These are phyloP conservation scores for Pseudonitzschia pungens DNA, from an alignment of 108 stramenopile genomes.

Conservation along the genomic window DNA sequence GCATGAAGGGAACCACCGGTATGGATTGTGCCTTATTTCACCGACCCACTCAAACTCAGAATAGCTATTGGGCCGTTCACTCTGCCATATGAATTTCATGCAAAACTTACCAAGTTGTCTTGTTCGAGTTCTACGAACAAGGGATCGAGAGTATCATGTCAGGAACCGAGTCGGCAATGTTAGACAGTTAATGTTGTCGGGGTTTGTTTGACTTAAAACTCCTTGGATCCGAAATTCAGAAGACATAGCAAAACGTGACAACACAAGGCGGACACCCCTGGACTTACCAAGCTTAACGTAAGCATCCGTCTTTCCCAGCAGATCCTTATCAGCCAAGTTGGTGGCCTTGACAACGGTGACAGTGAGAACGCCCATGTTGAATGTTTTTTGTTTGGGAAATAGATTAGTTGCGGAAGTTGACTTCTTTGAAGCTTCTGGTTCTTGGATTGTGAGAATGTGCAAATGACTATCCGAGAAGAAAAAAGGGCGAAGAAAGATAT, in stretches of 20 bases:
- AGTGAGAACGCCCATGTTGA: slow-evolving; percentile 40
- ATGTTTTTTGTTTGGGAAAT: background rate
- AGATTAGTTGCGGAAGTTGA: background rate
- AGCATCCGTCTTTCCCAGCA: slow-evolving; percentile 51
- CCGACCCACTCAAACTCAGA: too few relatives aligned
- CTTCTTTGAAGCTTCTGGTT: background rate
- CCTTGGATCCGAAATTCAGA: too few relatives aligned
- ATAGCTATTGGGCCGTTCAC: too few relatives aligned
- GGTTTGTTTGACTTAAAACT: too few relatives aligned
- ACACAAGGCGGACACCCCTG: too few relatives aligned
- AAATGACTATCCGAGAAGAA: too few relatives aligned
- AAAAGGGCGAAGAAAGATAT: too few relatives aligned
- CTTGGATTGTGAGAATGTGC: background rate
- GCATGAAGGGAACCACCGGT: too few relatives aligned
- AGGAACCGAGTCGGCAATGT: background rate
- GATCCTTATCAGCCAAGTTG: slow-evolving; percentile 46
- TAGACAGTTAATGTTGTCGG: background rate
- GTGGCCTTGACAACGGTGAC: slow-evolving; percentile 36
- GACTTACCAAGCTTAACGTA: slow-evolving; percentile 57
- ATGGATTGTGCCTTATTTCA: too few relatives aligned
- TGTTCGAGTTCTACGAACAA: background rate
- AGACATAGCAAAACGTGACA: too few relatives aligned
- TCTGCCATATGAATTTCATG: too few relatives aligned
- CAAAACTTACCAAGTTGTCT: slow-evolving; percentile 2
- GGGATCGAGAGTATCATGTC: background rate